phyloP scores from a whole-genome alignment of 1,284 basidiomycete genomes.

The Tranzscheliella williamsii region DNA sequence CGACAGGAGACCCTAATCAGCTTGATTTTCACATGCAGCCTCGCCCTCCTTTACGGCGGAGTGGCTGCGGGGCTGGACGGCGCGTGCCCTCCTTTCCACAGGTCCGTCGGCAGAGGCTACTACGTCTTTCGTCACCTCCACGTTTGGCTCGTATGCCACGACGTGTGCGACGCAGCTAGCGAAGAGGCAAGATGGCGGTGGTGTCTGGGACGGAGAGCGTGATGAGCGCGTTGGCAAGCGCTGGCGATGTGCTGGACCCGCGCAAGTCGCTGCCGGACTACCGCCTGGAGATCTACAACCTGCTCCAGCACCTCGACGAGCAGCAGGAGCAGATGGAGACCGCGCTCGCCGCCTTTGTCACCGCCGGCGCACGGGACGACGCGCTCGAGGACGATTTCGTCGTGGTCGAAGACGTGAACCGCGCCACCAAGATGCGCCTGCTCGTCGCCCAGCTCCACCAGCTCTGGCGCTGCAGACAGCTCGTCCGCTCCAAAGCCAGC shows the following conservation, averaged over 20 bases:
- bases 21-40: no score
- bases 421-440: constrained; percentile 15
- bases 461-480: constrained; percentile 25
- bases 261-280: constrained; percentile 33
- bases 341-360: constrained; percentile 3
- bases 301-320: constrained; percentile 34
- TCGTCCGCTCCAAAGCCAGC: constrained; percentile 14
- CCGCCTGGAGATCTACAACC: constrained; percentile 36
- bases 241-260: constrained; percentile 21
- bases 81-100: no score
- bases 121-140: no score
- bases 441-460: constrained; percentile 30
- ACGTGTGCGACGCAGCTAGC: background rate
- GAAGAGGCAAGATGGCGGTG: background rate
- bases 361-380: constrained; percentile 4
- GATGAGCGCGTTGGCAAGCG: no score
- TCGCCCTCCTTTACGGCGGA: no score
- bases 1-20: no score
- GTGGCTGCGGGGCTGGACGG: no score
- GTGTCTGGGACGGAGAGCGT: no score
- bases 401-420: constrained; percentile 29
- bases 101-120: no score
- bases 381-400: constrained; percentile 32
- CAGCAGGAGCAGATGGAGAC: constrained; percentile 37
- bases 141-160: no score